A percentile compares a stretch with the other conserved stretches of the same genome.
Evolutionary conservation across 2,329 filamentous ascomycete genomes (phyloP).

Genomic region (Venturiaceae sp.): DNA sequence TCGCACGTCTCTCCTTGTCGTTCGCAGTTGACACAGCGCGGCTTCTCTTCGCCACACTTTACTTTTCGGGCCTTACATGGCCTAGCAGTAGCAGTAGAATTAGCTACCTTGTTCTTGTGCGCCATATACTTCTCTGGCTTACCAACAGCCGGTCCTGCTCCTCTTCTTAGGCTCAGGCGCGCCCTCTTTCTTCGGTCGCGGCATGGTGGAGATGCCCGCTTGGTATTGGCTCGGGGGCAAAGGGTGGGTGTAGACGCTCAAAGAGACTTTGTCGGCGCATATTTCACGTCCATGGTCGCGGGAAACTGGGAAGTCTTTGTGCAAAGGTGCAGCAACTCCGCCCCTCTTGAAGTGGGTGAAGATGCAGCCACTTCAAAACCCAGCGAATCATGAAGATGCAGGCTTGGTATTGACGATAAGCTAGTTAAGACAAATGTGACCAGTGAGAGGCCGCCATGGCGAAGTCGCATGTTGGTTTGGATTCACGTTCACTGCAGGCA

Average conservation of each 20-base stretch:
- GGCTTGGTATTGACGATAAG: neutral
- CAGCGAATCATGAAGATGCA: neutral
- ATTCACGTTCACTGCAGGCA: neutral
- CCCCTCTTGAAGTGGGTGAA: neutral
- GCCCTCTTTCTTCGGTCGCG: conserved; percentile 54
- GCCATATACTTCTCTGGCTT: conserved; percentile 12
- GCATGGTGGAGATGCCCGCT: conserved; percentile 46
- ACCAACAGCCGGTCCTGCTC: conserved; percentile 62
- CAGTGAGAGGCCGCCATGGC: neutral
- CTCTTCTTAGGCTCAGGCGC: conserved; percentile 56
- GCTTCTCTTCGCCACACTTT: conserved; percentile 74
- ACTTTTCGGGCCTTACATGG: conserved; percentile 71
- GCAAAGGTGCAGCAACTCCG: neutral
- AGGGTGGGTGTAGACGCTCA: no score
- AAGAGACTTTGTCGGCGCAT: no score
- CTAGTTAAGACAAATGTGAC: neutral
- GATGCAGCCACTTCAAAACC: neutral
- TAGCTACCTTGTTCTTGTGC: conserved; percentile 11
- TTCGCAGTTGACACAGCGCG: conserved; percentile 49
- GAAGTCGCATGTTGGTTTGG: neutral
- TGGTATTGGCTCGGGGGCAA: no score
- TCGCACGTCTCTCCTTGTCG: conserved; percentile 66
- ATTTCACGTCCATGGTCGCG: neutral
- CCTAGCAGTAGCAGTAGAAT: conserved; percentile 37
- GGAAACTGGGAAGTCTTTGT: neutral